Evolutionary conservation across 208 protist genomes (phyloP), one percentile per base, ranked within the genome.

Genomic region (Sergeia podlipaevii): DNA sequence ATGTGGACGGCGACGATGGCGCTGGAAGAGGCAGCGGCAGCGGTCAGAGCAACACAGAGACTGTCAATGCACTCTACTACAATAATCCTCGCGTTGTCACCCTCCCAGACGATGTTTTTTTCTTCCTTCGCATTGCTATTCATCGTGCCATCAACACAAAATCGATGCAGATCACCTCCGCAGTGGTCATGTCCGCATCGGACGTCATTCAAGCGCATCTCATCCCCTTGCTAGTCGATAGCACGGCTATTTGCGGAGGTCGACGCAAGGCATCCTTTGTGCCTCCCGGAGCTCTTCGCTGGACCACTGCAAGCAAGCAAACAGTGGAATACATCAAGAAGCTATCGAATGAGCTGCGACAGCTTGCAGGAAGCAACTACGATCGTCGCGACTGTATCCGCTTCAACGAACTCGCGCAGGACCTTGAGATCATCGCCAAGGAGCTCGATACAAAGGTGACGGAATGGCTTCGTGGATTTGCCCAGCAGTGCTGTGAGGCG

Each of bases 71-170:
- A 3, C 48, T 54, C n/a, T 74, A 77, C 46, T 74, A 64, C 53
- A 66, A 52, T 26, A 55, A 69, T 60, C 63, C 45, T 36, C 65
- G 61, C 7, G 30, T 61, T 3, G 70, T 91, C 41, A 88, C 80
- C 20, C 57, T 93, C 21, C 52, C 77, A 0, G 86, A 94, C 29
- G 86, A 94, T 51, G 66, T 91, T 30, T 94, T 94, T 56, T 94
- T 85, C 52, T 80, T 94, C 34, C 48, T 94, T 18, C 86, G 86
- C 39, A 77, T 91, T 36, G 77, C 86, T 5, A 23, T 94, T 1
- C 86, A 91, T 34, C 82, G 86, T 1, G 77, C 82, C 11, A 51
- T 87, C 36, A 79, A 89, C 70, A 94, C 82, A 5, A 85, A 86
- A 37, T 89, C 79, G 1, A 82, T 75, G 17, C 82, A 91, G 45